These are phyloP conservation scores for Diplodia intermedia DNA, from an alignment of 2,329 filamentous ascomycete species.

Conservation along the genomic window DNA sequence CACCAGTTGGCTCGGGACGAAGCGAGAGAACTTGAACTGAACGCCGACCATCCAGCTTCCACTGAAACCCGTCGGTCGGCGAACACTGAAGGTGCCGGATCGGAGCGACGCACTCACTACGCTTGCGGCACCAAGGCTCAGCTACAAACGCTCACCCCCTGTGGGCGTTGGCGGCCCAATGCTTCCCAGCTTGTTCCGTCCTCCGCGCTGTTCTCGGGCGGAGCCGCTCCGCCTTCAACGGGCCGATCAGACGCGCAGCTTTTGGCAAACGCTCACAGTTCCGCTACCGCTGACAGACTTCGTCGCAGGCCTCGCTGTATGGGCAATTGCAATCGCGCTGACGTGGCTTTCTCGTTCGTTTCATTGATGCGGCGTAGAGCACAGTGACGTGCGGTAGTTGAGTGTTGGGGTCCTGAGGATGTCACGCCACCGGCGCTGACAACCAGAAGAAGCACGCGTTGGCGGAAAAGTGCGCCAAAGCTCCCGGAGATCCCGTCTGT, in stretches of 20 bases:
- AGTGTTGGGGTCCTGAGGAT: neutral
- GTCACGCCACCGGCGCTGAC: constrained; percentile 20
- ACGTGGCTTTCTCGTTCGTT: neutral
- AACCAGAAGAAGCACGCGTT: neutral
- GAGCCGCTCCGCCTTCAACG: constrained; percentile 17
- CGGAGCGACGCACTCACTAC: neutral
- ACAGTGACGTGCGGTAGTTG: neutral
- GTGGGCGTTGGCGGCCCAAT: constrained; percentile 4
- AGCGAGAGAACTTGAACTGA: constrained; percentile 7
- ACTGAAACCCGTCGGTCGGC: neutral
- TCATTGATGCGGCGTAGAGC: neutral
- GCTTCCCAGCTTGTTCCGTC: constrained; percentile 11
- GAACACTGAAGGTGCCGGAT: neutral
- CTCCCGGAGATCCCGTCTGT: constrained; percentile 24
- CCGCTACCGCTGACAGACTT: neutral
- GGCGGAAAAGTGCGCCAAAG: constrained; percentile 12
- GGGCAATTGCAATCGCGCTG: neutral
- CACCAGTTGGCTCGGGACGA: constrained; percentile 20
- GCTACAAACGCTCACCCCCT: neutral
- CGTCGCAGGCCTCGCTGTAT: neutral
- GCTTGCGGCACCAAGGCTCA: neutral
- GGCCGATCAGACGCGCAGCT: constrained; percentile 1
- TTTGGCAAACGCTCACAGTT: neutral
- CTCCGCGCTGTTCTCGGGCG: constrained; percentile 20
- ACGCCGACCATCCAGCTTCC: constrained; percentile 7